phyloP scores from a whole-genome alignment of 148 eudicot genomes.

The Silene latifolia region DNA sequence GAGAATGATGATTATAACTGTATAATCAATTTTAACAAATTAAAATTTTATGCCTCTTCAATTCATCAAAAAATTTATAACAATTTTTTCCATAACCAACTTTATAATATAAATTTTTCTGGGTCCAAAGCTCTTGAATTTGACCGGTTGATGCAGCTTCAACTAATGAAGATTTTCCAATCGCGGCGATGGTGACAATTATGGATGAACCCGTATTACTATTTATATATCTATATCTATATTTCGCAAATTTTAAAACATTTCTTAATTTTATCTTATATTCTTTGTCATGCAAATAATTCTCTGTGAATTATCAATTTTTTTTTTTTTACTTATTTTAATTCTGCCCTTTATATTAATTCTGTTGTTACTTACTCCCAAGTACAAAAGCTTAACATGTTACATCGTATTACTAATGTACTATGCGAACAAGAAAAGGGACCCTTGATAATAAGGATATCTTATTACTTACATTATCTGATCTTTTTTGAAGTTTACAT shows the following conservation, averaged over 20 bases:
- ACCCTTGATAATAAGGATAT: conserved; percentile 3
- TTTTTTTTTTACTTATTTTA: conserved; percentile 13
- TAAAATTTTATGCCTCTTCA: conserved; percentile 9
- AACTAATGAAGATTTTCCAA: conserved; percentile 15
- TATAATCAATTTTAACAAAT: conserved; percentile 19
- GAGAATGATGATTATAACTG: conserved; percentile 22
- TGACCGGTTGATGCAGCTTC: conserved; percentile 21
- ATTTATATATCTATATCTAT: neutral
- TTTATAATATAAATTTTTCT: conserved; percentile 15
- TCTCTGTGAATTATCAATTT: conserved; percentile 22
- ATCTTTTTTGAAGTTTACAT: neutral
- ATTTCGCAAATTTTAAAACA: conserved; percentile 11
- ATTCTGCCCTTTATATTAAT: conserved; percentile 2
- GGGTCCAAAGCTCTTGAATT: conserved; percentile 23
- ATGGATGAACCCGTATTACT: conserved; percentile 14
- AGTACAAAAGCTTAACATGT: conserved; percentile 23
- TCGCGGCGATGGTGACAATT: conserved; percentile 15
- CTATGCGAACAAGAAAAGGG: conserved; percentile 6
- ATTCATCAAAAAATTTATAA: neutral
- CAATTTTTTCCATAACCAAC: conserved; percentile 12
- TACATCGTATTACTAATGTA: conserved; percentile 10
- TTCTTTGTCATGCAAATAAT: conserved; percentile 20
- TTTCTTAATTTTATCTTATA: conserved; percentile 5
- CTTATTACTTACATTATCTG: neutral
- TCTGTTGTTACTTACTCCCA: conserved; percentile 18